Conservation (phyloP, 2,329 filamentous ascomycete species). For the Trichophyton equinum region DNA sequence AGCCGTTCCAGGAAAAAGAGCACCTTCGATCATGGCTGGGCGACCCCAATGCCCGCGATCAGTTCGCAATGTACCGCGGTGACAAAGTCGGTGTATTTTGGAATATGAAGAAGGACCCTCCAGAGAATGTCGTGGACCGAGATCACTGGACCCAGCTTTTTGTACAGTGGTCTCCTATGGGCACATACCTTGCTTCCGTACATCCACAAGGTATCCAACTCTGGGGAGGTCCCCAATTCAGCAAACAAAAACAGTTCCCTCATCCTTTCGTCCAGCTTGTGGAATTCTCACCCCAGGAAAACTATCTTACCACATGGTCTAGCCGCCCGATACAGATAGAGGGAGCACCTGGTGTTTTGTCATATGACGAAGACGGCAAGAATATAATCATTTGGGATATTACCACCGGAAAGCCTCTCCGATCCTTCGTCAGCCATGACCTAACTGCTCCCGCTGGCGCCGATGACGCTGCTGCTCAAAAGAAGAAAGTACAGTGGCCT, state of each 20-base stretch:
- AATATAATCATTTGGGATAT: slow-evolving; percentile 99
- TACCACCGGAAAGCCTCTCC: slow-evolving; percentile 72
- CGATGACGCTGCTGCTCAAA: slow-evolving; percentile 51
- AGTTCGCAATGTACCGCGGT: slow-evolving; percentile 87
- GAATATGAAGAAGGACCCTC: slow-evolving; percentile 90
- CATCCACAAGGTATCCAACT: slow-evolving; percentile 94
- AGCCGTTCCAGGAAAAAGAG: slow-evolving; percentile 81
- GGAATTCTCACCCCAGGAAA: slow-evolving; percentile 87
- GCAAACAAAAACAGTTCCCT: slow-evolving; percentile 79
- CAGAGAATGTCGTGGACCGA: slow-evolving; percentile 81
- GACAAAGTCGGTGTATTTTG: slow-evolving; percentile 92
- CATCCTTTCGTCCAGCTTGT: slow-evolving; percentile 93
- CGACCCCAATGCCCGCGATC: slow-evolving; percentile 79
- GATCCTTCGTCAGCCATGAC: slow-evolving; percentile 88
- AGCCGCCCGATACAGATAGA: slow-evolving; percentile 85
- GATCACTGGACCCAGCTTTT: slow-evolving; percentile 97
- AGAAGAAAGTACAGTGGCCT: slow-evolving; percentile 95
- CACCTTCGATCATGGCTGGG: slow-evolving; percentile 88
- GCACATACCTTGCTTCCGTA: slow-evolving; percentile 87
- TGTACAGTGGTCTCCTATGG: slow-evolving; percentile 92
- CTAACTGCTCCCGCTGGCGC: slow-evolving; percentile 41
- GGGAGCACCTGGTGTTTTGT: slow-evolving; percentile 71
- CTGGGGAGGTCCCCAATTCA: slow-evolving; percentile 86
- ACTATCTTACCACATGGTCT: slow-evolving; percentile 93
- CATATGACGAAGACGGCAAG: slow-evolving; percentile 91